A percentile compares a stretch with the other conserved stretches of the same genome.
Evolutionary conservation across 495 filamentous ascomycete species (phyloP).

Genomic region (Hypoxylon lienhwacheense): DNA sequence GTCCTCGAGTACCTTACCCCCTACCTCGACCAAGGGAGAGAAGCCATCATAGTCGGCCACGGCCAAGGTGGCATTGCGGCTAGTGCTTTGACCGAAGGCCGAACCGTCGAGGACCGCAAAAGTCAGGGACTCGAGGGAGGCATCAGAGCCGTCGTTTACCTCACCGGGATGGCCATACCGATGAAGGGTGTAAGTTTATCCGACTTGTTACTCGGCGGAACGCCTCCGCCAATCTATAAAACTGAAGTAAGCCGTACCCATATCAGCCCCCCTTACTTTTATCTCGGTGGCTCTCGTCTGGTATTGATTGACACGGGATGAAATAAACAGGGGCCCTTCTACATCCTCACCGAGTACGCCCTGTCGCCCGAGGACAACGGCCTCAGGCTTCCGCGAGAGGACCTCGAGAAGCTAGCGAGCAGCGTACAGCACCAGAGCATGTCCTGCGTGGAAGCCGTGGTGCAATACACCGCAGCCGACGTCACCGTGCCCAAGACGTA

Average conservation of each 20-base stretch:
- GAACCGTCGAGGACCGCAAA: conserved; percentile 37
- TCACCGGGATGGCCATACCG: conserved; percentile 30
- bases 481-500: conserved; percentile 33
- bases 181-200: conserved; percentile 13
- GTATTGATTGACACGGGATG: background rate
- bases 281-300: no score
- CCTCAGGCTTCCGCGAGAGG: conserved; percentile 2
- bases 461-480: conserved; percentile 24
- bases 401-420: conserved; percentile 3
- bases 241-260: conserved; percentile 16
- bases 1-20: conserved; percentile 19
- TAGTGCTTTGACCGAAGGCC: conserved; percentile 33
- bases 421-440: conserved; percentile 30
- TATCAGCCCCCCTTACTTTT: background rate
- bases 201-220: conserved; percentile 16
- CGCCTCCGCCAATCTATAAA: conserved; percentile 23
- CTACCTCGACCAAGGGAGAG: conserved; percentile 33
- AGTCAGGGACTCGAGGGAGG: conserved; percentile 39
- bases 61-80: conserved; percentile 37
- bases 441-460: conserved; percentile 15
- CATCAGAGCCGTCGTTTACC: conserved; percentile 44
- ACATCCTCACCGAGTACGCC: conserved; percentile 21
- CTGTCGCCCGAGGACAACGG: background rate
- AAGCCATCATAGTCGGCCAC: conserved; percentile 35
- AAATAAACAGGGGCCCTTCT: conserved; percentile 22